phyloP scores from a whole-genome alignment of 768 basidiomycete species.

The Hygrocybe punicea region DNA sequence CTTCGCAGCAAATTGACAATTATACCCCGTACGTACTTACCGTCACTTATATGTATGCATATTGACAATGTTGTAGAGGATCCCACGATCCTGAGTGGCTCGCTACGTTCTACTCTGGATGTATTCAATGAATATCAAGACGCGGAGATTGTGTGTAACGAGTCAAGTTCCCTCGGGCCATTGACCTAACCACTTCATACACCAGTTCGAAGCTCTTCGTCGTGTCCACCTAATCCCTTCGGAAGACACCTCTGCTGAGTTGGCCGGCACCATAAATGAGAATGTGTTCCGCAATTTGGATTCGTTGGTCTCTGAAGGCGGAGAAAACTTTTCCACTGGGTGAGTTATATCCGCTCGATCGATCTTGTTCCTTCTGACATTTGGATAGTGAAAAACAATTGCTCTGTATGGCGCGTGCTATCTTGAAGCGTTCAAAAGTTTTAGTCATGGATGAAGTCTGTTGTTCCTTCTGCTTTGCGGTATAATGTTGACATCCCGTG shows the following conservation, averaged over 20 bases:
- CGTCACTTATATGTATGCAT: not conserved
- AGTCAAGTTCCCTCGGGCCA: not conserved
- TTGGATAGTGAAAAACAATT: constrained; percentile 63
- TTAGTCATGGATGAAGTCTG: constrained; percentile 82
- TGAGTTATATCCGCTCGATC: constrained; percentile 26
- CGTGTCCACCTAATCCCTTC: constrained; percentile 76
- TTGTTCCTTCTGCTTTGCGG: not conserved
- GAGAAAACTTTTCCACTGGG: constrained; percentile 89
- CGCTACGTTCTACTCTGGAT: constrained; percentile 74
- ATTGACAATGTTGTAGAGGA: constrained; percentile 55
- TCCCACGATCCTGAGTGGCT: constrained; percentile 83
- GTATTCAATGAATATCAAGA: constrained; percentile 87
- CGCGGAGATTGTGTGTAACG: constrained; percentile 63
- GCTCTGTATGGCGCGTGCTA: constrained; percentile 86
- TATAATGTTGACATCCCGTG: constrained; percentile 5
- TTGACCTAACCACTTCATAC: not conserved
- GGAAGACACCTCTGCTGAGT: constrained; percentile 47
- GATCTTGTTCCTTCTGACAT: constrained; percentile 7
- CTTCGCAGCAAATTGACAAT: constrained; percentile 74
- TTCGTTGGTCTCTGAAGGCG: constrained; percentile 73
- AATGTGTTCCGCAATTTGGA: constrained; percentile 79
- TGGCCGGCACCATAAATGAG: constrained; percentile 51
- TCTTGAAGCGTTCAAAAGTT: constrained; percentile 72
- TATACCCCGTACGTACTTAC: constrained; percentile 57
- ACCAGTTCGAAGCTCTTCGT: constrained; percentile 76